Evolutionary conservation across 148 eudicot genomes (phyloP).

Genomic region (Chenopodium album): DNA sequence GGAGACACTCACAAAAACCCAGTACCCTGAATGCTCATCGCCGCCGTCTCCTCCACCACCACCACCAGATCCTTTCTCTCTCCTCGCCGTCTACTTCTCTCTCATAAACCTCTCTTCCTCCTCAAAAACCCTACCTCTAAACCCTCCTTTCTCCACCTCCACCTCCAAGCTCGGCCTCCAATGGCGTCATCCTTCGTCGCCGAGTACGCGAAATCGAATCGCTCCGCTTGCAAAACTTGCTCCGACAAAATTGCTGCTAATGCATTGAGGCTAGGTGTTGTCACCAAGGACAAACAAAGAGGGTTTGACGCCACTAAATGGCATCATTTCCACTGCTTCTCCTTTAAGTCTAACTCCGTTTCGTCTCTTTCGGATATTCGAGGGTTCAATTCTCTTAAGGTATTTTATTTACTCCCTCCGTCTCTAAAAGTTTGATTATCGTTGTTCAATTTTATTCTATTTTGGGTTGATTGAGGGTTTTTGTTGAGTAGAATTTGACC

Average conservation of each 20-base stretch:
- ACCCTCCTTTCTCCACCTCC: background rate
- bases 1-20: background rate
- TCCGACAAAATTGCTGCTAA: slow-evolving; percentile 40
- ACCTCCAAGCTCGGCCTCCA: background rate
- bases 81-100: background rate
- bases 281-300: slow-evolving; percentile 40
- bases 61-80: background rate
- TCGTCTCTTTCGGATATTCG: slow-evolving; percentile 41
- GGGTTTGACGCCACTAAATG: slow-evolving; percentile 68
- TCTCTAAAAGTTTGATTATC: background rate
- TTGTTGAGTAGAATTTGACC: background rate
- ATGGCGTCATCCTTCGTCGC: slow-evolving; percentile 39
- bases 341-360: slow-evolving; percentile 31
- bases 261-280: slow-evolving; percentile 54
- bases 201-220: slow-evolving; percentile 76
- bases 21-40: background rate
- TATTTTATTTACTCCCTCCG: slow-evolving; percentile 1
- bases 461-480: background rate
- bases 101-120: background rate
- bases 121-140: slow-evolving; percentile 17
- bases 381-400: slow-evolving; percentile 73
- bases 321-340: slow-evolving; percentile 69
- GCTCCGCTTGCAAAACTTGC: slow-evolving; percentile 75
- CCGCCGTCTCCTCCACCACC: background rate
- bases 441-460: background rate